A percentile compares a stretch with the other conserved stretches of the same genome.
phyloP scores from a whole-genome alignment of 176 grass and related monocot species.

The Triticum dicoccoides region DNA sequence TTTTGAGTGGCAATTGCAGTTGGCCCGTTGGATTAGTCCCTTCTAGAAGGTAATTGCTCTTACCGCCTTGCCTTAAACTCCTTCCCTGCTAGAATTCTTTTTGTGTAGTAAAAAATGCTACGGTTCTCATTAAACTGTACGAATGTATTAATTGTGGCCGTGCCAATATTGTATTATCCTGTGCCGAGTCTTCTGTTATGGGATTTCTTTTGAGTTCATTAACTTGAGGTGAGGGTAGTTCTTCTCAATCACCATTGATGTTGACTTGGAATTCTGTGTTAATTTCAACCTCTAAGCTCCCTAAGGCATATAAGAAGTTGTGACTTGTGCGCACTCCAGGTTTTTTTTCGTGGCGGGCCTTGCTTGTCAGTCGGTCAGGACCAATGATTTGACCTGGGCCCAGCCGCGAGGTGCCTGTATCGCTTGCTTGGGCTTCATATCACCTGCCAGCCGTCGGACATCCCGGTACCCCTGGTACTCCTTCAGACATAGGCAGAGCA shows the following conservation, averaged over 20 bases:
- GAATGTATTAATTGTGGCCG: background rate
- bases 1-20: slow-evolving; percentile 82
- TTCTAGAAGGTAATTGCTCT: slow-evolving; percentile 61
- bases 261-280: background rate
- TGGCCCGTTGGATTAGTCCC: slow-evolving; percentile 85
- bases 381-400: too few relatives aligned
- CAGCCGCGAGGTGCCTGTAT: background rate
- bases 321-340: too few relatives aligned
- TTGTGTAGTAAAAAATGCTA: background rate
- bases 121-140: background rate
- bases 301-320: too few relatives aligned
- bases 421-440: background rate
- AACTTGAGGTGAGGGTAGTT: background rate
- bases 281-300: background rate
- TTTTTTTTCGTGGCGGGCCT: too few relatives aligned
- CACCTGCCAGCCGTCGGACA: background rate
- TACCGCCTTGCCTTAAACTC: background rate
- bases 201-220: background rate
- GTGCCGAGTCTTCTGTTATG: background rate
- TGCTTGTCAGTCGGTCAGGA: too few relatives aligned
- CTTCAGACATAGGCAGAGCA: too few relatives aligned
- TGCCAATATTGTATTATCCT: background rate
- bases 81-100: slow-evolving; percentile 1
- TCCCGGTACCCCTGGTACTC: too few relatives aligned
- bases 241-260: background rate